Conservation (phyloP, 2,329 filamentous ascomycete genomes). For the Phaeomoniella chlamydospora region DNA sequence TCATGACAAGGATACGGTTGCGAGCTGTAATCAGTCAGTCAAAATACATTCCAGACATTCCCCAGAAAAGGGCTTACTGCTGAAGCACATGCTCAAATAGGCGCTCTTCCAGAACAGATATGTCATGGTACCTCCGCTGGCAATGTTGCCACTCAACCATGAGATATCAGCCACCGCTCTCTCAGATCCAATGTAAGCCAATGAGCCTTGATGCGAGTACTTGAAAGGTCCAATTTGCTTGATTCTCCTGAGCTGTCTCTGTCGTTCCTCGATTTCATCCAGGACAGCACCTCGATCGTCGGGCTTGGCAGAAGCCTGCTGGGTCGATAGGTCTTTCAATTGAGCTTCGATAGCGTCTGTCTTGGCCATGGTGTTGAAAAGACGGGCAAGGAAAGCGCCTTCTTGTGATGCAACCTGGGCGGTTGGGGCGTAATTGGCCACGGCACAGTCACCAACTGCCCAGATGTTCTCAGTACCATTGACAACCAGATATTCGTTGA, state of each 20-base stretch:
- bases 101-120: slow-evolving; percentile 98
- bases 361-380: slow-evolving; percentile 99
- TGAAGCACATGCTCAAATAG: slow-evolving; percentile 99
- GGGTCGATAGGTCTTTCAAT: slow-evolving; percentile 52
- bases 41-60: slow-evolving; percentile 8
- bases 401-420: slow-evolving; percentile 95
- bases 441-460: slow-evolving; percentile 93
- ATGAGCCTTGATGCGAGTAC: slow-evolving; percentile 92
- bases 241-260: slow-evolving; percentile 74
- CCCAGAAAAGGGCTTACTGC: slow-evolving; percentile 53
- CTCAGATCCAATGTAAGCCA: slow-evolving; percentile 97
- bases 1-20: slow-evolving; percentile 80
- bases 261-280: slow-evolving; percentile 68
- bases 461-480: slow-evolving; percentile 95
- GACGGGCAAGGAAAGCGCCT: slow-evolving; percentile 80
- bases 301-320: slow-evolving; percentile 53
- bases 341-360: slow-evolving; percentile 68
- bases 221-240: slow-evolving; percentile 96
- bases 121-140: slow-evolving; percentile 81
- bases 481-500: slow-evolving; percentile 97
- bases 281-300: slow-evolving; percentile 43
- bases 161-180: slow-evolving; percentile 94
- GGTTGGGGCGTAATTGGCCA: slow-evolving; percentile 94
- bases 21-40: slow-evolving; percentile 43
- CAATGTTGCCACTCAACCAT: slow-evolving; percentile 95